These are phyloP conservation scores for Atkinsonella hypoxylon DNA, from an alignment of 2,329 filamentous ascomycete genomes.

Conservation along the genomic window DNA sequence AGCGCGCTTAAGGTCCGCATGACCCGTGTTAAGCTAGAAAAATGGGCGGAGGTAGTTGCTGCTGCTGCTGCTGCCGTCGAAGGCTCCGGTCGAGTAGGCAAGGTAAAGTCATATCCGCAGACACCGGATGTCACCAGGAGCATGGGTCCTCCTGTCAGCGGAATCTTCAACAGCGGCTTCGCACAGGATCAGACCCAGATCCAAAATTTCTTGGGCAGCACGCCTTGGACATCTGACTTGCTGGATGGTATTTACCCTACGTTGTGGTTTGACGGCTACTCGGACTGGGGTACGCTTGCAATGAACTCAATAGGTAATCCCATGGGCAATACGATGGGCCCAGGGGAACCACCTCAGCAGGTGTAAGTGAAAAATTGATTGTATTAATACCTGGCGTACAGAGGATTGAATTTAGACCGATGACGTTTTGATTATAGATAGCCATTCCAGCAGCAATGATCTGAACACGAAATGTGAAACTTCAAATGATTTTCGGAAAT, in stretches of 20 bases:
- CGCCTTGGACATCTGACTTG: slow-evolving; percentile 20
- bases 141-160: neutral
- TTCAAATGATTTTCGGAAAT: neutral
- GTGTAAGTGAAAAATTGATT: neutral
- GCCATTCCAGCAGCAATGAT: too few species aligned
- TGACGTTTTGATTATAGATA: too few species aligned
- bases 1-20: slow-evolving; percentile 35
- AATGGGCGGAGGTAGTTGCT: slow-evolving; percentile 34
- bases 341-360: slow-evolving; percentile 8
- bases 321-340: neutral
- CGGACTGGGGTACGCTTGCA: slow-evolving; percentile 22
- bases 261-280: slow-evolving; percentile 23
- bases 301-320: slow-evolving; percentile 19
- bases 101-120: slow-evolving; percentile 8
- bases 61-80: slow-evolving; percentile 23
- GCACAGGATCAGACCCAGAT: slow-evolving; percentile 14
- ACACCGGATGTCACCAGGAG: neutral
- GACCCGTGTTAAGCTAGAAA: slow-evolving; percentile 32
- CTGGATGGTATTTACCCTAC: slow-evolving; percentile 22
- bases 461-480: neutral
- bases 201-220: slow-evolving; percentile 15
- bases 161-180: slow-evolving; percentile 9
- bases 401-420: neutral
- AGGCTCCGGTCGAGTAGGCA: slow-evolving; percentile 9
- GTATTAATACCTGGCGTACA: neutral